A percentile compares a stretch with the other conserved stretches of the same genome.
These are phyloP conservation scores for Rostrohypoxylon terebratum DNA, from an alignment of 495 filamentous ascomycete species.

Conservation along the genomic window DNA sequence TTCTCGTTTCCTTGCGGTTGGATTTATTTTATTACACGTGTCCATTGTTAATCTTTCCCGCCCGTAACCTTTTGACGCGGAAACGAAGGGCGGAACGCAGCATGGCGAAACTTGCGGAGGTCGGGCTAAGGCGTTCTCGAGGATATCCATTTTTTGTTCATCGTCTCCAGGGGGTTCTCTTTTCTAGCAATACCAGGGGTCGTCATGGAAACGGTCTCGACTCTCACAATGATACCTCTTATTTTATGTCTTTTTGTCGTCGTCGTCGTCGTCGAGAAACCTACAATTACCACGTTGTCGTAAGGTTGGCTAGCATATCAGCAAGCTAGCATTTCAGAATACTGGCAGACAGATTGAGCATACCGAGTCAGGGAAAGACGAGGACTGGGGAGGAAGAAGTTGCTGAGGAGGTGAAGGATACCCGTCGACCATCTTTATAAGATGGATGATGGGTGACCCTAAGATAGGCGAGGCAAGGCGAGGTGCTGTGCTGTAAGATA, in stretches of 20 bases:
- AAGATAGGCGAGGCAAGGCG: neutral
- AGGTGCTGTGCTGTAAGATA: conserved; percentile 16
- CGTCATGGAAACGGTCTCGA: conserved; percentile 20
- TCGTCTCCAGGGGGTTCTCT: conserved; percentile 19
- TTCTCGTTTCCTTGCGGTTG: conserved; percentile 27
- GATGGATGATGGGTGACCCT: neutral
- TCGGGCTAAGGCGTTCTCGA: conserved; percentile 36
- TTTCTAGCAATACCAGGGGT: conserved; percentile 9
- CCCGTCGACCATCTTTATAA: neutral
- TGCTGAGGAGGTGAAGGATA: neutral
- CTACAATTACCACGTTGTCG: conserved; percentile 9
- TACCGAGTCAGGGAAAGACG: conserved; percentile 15
- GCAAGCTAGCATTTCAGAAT: neutral
- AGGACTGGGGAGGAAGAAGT: neutral
- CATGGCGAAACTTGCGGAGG: conserved; percentile 37
- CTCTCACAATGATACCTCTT: conserved; percentile 42
- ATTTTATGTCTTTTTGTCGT: conserved; percentile 31
- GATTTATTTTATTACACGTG: conserved; percentile 12
- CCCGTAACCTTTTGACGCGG: conserved; percentile 37
- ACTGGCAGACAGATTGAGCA: conserved; percentile 36
- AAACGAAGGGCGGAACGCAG: conserved; percentile 42
- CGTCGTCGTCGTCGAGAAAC: conserved; percentile 13
- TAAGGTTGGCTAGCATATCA: neutral
- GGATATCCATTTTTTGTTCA: conserved; percentile 8
- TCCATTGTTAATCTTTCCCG: conserved; percentile 31